A percentile compares a stretch with the other conserved stretches of the same genome.
phyloP scores from a whole-genome alignment of 1,284 basidiomycete genomes.

The Thecaphora thlaspeos region DNA sequence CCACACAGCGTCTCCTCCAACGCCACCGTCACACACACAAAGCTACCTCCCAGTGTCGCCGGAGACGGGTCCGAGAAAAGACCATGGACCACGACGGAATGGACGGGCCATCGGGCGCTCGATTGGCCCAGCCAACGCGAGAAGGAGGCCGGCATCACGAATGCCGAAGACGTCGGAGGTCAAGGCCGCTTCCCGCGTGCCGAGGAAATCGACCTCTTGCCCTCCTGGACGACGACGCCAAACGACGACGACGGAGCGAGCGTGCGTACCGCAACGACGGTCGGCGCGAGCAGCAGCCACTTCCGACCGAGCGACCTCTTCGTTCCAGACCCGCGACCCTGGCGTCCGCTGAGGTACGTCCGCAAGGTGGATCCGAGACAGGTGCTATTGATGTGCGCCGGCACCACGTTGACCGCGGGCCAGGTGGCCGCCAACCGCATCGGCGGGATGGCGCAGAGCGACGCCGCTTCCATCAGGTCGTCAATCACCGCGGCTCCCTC shows the following conservation, averaged over 20 bases:
- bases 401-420: slow-evolving; percentile 29
- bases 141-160: slow-evolving; percentile 30
- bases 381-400: slow-evolving; percentile 49
- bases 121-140: slow-evolving; percentile 33
- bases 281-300: slow-evolving; percentile 4
- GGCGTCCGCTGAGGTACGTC: slow-evolving; percentile 49
- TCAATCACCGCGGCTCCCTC: slow-evolving; percentile 5
- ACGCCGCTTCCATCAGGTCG: slow-evolving; percentile 11
- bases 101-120: slow-evolving; percentile 29
- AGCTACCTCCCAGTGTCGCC: slow-evolving; percentile 20
- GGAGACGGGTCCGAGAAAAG: slow-evolving; percentile 8
- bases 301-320: slow-evolving; percentile 41
- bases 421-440: slow-evolving; percentile 30
- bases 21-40: slow-evolving; percentile 15
- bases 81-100: slow-evolving; percentile 21
- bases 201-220: slow-evolving; percentile 22
- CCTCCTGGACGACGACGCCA: not conserved
- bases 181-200: slow-evolving; percentile 25
- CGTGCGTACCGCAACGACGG: slow-evolving; percentile 7
- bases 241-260: slow-evolving; percentile 19
- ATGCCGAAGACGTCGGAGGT: slow-evolving; percentile 31
- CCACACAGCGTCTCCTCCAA: slow-evolving; percentile 12
- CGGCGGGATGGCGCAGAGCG: no score
- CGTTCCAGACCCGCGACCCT: slow-evolving; percentile 48
- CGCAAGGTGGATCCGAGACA: slow-evolving; percentile 53